Evolutionary conservation across 352 stramenopile species (phyloP).

Genomic region (Globisporangium nagaii): DNA sequence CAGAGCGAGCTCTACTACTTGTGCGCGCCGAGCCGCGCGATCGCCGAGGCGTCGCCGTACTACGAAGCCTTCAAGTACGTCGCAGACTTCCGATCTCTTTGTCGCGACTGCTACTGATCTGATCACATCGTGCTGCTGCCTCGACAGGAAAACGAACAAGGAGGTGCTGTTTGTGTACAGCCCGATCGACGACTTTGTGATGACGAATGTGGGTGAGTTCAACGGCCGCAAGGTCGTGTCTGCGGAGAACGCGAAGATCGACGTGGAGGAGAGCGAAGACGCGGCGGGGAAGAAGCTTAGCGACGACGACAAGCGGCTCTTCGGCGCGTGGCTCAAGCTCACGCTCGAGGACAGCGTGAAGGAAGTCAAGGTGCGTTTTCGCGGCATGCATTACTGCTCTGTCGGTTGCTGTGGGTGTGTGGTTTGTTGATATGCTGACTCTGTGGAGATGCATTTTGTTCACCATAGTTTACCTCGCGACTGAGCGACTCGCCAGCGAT

Average conservation of each 20-base stretch:
- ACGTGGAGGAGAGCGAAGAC: constrained; percentile 74
- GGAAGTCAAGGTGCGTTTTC: constrained; percentile 65
- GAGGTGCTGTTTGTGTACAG: constrained; percentile 99
- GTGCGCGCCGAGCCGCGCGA: constrained; percentile 91
- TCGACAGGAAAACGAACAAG: constrained; percentile 78
- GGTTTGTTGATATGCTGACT: background rate
- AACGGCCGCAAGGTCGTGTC: constrained; percentile 95
- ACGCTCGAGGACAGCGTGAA: constrained; percentile 88
- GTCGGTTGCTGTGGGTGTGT: background rate
- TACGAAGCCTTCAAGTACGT: constrained; percentile 98
- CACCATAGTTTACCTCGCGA: constrained; percentile 71
- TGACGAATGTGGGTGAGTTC: constrained; percentile 97
- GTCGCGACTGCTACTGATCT: background rate
- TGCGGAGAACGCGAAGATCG: constrained; percentile 94
- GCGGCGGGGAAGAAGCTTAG: constrained; percentile 55
- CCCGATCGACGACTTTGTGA: constrained; percentile 99
- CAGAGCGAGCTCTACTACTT: constrained; percentile 99
- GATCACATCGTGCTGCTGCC: background rate
- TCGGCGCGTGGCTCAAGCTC: constrained; percentile 93
- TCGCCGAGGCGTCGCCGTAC: constrained; percentile 97
- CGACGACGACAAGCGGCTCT: constrained; percentile 82
- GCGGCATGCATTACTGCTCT: too few species aligned
- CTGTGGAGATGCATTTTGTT: constrained; percentile 2
- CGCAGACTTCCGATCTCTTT: background rate
- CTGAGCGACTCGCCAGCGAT: constrained; percentile 97